These are phyloP conservation scores for Sanghuangporus sanghuang DNA, from an alignment of 1,284 basidiomycete species.

Conservation along the genomic window DNA sequence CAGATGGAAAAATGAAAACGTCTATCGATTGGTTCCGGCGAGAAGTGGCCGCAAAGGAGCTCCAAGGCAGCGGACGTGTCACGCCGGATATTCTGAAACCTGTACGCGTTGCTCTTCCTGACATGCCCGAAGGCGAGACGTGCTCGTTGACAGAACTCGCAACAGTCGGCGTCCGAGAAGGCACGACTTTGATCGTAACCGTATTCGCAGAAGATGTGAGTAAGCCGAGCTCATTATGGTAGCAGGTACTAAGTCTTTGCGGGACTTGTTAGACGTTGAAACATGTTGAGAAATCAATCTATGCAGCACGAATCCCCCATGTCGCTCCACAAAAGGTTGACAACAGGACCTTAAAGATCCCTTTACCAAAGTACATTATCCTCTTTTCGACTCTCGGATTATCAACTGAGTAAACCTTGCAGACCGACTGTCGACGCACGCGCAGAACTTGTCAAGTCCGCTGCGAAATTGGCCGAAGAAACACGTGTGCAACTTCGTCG, in stretches of 20 bases:
- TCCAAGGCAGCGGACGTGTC: constrained; percentile 68
- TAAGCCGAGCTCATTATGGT: neutral
- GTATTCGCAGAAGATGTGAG: constrained; percentile 56
- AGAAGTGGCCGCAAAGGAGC: constrained; percentile 60
- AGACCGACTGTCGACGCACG: constrained; percentile 75
- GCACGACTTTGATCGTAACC: constrained; percentile 63
- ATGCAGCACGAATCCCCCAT: constrained; percentile 64
- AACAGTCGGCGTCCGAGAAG: constrained; percentile 73
- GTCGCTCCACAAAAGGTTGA: constrained; percentile 68
- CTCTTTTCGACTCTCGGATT: neutral
- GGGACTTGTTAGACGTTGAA: constrained; percentile 57
- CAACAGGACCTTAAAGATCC: constrained; percentile 64
- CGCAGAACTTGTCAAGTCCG: constrained; percentile 44
- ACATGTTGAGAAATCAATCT: constrained; percentile 64
- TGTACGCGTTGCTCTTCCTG: constrained; percentile 53
- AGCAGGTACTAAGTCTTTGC: constrained; percentile 1
- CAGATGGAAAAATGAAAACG: constrained; percentile 57
- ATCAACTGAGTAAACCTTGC: neutral
- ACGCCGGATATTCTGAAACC: constrained; percentile 66
- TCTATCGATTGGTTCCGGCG: constrained; percentile 66
- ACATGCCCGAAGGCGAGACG: constrained; percentile 28
- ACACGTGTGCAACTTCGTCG: constrained; percentile 67
- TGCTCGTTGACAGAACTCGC: constrained; percentile 61
- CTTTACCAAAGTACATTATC: constrained; percentile 65
- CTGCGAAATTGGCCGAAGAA: constrained; percentile 66